These are phyloP conservation scores for Colletotrichum shisoi DNA, from an alignment of 2,329 filamentous ascomycete species.

Conservation along the genomic window DNA sequence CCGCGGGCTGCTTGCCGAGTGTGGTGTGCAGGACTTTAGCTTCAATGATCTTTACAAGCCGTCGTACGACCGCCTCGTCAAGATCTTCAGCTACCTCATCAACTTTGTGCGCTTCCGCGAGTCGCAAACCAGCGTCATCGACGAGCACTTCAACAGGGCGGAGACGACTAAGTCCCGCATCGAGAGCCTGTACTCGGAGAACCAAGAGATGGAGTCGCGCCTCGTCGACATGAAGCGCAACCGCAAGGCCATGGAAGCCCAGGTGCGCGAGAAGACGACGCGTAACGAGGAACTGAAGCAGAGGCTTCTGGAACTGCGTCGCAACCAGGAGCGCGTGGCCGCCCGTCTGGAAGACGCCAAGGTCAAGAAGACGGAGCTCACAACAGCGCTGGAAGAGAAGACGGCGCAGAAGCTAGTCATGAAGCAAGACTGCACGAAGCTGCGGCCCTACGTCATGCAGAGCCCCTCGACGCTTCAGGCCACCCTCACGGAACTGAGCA, in stretches of 20 bases:
- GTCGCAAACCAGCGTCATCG: constrained; percentile 86
- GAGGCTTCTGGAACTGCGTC: constrained; percentile 78
- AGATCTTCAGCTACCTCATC: constrained; percentile 97
- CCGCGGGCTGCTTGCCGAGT: constrained; percentile 80
- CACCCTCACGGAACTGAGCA: constrained; percentile 80
- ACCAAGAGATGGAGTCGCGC: constrained; percentile 83
- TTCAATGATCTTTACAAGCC: constrained; percentile 92
- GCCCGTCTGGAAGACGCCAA: constrained; percentile 84
- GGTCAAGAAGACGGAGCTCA: constrained; percentile 78
- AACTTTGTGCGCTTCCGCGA: constrained; percentile 98
- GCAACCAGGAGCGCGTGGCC: constrained; percentile 82
- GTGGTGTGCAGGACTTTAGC: constrained; percentile 90
- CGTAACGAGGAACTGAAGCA: constrained; percentile 88
- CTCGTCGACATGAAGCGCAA: constrained; percentile 83
- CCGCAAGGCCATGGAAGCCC: constrained; percentile 79
- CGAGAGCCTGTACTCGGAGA: constrained; percentile 83
- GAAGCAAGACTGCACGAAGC: constrained; percentile 85
- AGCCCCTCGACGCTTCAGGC: constrained; percentile 84
- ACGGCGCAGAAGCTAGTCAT: constrained; percentile 73
- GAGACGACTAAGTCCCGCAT: constrained; percentile 87
- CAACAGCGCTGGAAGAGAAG: constrained; percentile 74
- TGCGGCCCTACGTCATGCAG: constrained; percentile 90
- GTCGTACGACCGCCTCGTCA: constrained; percentile 86
- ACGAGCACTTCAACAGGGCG: constrained; percentile 90
- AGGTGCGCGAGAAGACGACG: constrained; percentile 83